A percentile compares a stretch with the other conserved stretches of the same genome.
Conservation (phyloP, 2,329 filamentous ascomycete species). For the Lasiodiplodia gonubiensis region DNA sequence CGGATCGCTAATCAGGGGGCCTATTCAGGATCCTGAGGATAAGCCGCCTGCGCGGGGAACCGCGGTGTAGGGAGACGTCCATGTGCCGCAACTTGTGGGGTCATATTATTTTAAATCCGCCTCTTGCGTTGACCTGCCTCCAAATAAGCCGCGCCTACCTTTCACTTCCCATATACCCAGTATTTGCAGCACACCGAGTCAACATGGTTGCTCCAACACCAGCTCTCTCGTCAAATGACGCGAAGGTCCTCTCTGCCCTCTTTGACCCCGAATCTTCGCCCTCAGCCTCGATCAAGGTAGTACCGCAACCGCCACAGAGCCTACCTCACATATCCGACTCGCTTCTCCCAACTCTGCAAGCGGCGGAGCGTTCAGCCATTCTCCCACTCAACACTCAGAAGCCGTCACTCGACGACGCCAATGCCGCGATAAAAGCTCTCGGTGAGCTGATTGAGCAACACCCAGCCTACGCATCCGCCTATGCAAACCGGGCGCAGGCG, state of each 20-base stretch:
- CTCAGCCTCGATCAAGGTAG: constrained; percentile 58
- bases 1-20: constrained; percentile 12
- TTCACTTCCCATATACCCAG: not conserved
- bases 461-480: constrained; percentile 72
- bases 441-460: constrained; percentile 61
- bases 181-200: not conserved
- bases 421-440: constrained; percentile 50
- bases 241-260: constrained; percentile 45
- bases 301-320: constrained; percentile 39
- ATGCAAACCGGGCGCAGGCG: constrained; percentile 77
- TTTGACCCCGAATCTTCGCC: constrained; percentile 55
- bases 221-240: constrained; percentile 44
- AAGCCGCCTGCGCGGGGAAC: constrained; percentile 13
- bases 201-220: constrained; percentile 50
- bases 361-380: constrained; percentile 47
- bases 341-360: constrained; percentile 47
- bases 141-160: constrained; percentile 12
- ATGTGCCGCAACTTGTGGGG: not conserved
- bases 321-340: constrained; percentile 48
- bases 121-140: not conserved
- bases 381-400: constrained; percentile 49
- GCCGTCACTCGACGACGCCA: constrained; percentile 31
- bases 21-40: not conserved
- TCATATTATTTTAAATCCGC: constrained; percentile 5
- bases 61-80: constrained; percentile 8